Conservation (phyloP, 2,329 filamentous ascomycete species). For the Juglanconis sp. region DNA sequence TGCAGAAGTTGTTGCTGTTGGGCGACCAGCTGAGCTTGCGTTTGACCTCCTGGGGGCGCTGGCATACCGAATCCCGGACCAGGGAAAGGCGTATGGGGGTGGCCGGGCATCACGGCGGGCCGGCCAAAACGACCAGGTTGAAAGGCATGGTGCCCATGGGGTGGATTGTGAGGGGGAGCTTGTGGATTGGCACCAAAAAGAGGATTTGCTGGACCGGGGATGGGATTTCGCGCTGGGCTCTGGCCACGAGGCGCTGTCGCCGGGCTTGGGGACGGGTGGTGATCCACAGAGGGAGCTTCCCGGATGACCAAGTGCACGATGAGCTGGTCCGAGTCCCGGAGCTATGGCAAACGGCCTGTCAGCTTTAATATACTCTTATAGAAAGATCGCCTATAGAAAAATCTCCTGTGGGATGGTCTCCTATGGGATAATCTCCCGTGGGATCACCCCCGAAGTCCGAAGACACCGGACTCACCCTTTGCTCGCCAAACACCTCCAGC, state of each 20-base stretch:
- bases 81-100: constrained; percentile 1
- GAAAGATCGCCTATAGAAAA: not conserved
- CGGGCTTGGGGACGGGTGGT: constrained; percentile 25
- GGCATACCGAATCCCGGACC: not conserved
- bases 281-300: constrained; percentile 29
- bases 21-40: constrained; percentile 19
- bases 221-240: constrained; percentile 25
- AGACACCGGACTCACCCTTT: constrained; percentile 39
- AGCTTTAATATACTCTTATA: not conserved
- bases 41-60: not conserved
- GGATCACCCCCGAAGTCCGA: too few species aligned
- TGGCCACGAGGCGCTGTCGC: constrained; percentile 20
- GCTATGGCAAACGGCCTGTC: constrained; percentile 27
- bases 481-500: constrained; percentile 53
- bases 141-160: constrained; percentile 3
- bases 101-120: not conserved
- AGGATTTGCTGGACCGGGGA: not conserved
- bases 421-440: too few species aligned
- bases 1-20: constrained; percentile 41
- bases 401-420: not conserved
- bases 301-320: constrained; percentile 53
- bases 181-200: constrained; percentile 3
- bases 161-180: constrained; percentile 12
- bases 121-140: constrained; percentile 2
- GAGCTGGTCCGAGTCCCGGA: constrained; percentile 44